A percentile compares a stretch with the other conserved stretches of the same genome.
Conservation (phyloP, 306 rosid species). For the Urtica urens region DNA sequence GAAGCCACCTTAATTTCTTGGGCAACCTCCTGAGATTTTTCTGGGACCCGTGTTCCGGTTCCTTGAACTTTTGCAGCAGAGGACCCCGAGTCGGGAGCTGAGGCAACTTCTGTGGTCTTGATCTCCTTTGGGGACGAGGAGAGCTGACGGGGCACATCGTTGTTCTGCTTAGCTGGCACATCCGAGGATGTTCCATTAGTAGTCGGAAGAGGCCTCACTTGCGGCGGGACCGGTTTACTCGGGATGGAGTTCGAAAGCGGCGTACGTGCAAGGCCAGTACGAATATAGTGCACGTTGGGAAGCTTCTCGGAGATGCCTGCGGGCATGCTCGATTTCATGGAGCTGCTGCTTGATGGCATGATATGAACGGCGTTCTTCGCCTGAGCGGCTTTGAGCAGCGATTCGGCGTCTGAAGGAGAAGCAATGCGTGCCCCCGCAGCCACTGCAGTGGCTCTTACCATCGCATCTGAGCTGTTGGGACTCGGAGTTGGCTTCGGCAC, state of each 20-base stretch:
- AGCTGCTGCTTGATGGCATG: slow-evolving; percentile 29
- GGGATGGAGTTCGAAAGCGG: slow-evolving; percentile 9
- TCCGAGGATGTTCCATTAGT: slow-evolving; percentile 6
- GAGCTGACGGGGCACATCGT: slow-evolving; percentile 17
- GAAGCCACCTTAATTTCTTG: slow-evolving; percentile 21
- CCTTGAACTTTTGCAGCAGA: slow-evolving; percentile 15
- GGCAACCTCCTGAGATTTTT: slow-evolving; percentile 2
- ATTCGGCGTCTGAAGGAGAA: slow-evolving; percentile 40
- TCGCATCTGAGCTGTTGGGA: slow-evolving; percentile 19
- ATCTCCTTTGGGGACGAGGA: slow-evolving; percentile 24
- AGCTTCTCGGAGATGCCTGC: slow-evolving; percentile 28
- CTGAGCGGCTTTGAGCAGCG: slow-evolving; percentile 43
- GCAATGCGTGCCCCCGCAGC: slow-evolving; percentile 61
- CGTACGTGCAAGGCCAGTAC: slow-evolving; percentile 13
- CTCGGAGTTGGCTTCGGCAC: slow-evolving; percentile 23
- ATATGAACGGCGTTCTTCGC: slow-evolving; percentile 32
- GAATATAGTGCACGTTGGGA: slow-evolving; percentile 20
- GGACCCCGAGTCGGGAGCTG: slow-evolving; percentile 9
- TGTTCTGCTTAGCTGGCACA: slow-evolving; percentile 21
- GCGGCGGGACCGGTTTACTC: slow-evolving; percentile 15
- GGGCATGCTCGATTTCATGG: slow-evolving; percentile 23
- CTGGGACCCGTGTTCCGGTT: slow-evolving; percentile 8
- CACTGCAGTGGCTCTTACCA: slow-evolving; percentile 42
- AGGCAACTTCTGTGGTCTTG: slow-evolving; percentile 19
- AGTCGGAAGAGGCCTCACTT: slow-evolving; percentile 17